A percentile compares a stretch with the other conserved stretches of the same genome.
Conservation (phyloP, 352 stramenopile species). For the Phytopythium ostracodes region DNA sequence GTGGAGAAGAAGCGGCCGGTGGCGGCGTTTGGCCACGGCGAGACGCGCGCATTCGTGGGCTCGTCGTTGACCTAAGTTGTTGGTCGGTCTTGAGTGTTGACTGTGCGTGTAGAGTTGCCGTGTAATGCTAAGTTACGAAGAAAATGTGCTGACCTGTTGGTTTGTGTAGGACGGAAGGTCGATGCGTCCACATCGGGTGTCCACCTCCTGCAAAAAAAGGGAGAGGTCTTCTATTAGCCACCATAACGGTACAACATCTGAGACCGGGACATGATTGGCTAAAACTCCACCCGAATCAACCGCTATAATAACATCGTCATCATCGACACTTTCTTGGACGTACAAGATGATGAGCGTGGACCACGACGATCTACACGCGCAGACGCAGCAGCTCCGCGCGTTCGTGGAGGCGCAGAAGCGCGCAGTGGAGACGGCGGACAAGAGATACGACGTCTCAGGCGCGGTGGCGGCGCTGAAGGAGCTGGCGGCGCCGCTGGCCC, state of each 20-base stretch:
- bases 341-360: neutral
- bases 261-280: too few species aligned
- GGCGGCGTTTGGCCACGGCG: slow-evolving; percentile 2
- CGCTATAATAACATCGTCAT: neutral
- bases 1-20: slow-evolving; percentile 5
- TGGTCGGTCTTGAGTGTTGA: neutral
- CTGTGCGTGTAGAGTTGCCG: neutral
- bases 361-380: neutral
- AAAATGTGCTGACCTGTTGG: neutral
- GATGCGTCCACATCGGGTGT: too few species aligned
- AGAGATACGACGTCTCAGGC: slow-evolving; percentile 33
- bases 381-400: slow-evolving; percentile 37
- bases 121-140: too few species aligned
- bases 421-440: slow-evolving; percentile 37
- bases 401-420: slow-evolving; percentile 50
- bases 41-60: slow-evolving; percentile 1
- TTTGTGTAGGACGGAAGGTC: too few species aligned
- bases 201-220: too few species aligned
- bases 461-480: slow-evolving; percentile 27
- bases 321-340: too few species aligned
- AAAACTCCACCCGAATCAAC: neutral
- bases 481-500: slow-evolving; percentile 32
- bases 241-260: too few species aligned
- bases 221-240: too few species aligned
- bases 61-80: neutral